Evolutionary conservation across 805 yeast species (phyloP), one percentile per base, ranked within the genome.

Genomic region (Ogataea pignaliae): DNA sequence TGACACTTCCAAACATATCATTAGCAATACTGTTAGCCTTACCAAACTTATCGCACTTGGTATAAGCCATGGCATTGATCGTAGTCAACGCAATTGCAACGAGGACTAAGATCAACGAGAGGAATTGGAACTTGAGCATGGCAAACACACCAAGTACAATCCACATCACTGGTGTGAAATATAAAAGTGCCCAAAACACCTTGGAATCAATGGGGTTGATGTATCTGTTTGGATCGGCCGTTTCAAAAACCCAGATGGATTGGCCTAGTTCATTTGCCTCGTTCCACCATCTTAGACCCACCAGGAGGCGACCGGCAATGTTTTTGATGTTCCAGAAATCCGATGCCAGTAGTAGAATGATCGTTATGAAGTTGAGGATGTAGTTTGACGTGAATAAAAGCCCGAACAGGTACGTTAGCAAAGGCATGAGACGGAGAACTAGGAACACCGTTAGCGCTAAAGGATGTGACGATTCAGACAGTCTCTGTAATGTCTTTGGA

Each of bases 241-340:
- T 80, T 61, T 88, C 96, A 57, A 88, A 88, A 16, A 88, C 95
- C 95, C 95, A 88, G 11, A 81, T 74, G 43, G 83, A 79, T 52
- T 82, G 81, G 1, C 88, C 88, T 9, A 74, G 62, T 15, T 68
- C 71, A 28, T 75, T 70, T 0, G 89, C 73, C 60, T 91, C 97
- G 61, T 91, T 93, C 97, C 98, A 91, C 99, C 99, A 91, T 51
- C 95, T 75, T 51, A 93, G 72, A 0, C 97, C 98, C 4, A 93
- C 97, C 44, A 91, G 65, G 44, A 88, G 74, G 46, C 98, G 70
- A 1, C 99, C 99, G 16, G 95, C 73, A 21, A 91, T 85, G 64
- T 91, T 91, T 60, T 91, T 93, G 18, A 88, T 81, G 59, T 87
- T 85, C 95, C 97, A 91, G 59, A 91, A 91, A 63, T 91, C 99